A percentile compares a stretch with the other conserved stretches of the same genome.
Evolutionary conservation across 192 early-diverging fungal species (phyloP).

Genomic region (Entomortierella chlamydospora): DNA sequence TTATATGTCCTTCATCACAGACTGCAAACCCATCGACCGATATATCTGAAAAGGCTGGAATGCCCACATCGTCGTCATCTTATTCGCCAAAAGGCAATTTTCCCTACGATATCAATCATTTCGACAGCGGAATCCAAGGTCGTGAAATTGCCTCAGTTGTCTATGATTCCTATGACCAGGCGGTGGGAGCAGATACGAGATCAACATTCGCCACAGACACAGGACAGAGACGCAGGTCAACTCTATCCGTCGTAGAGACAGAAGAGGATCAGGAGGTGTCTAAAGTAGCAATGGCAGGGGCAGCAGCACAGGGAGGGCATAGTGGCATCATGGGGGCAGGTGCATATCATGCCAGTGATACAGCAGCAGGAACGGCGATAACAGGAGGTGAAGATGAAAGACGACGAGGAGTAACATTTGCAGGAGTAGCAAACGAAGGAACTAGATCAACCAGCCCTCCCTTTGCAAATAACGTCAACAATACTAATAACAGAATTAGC

Average conservation of each 20-base stretch:
- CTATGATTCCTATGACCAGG: constrained; percentile 5
- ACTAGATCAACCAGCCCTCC: constrained; percentile 1
- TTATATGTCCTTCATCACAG: background rate
- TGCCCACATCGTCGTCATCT: background rate
- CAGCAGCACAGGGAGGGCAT: constrained; percentile 16
- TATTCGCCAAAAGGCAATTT: background rate
- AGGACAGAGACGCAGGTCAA: constrained; percentile 13
- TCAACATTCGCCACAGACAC: constrained; percentile 31
- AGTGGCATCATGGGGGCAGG: constrained; percentile 40
- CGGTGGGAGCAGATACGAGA: constrained; percentile 26
- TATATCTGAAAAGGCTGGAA: background rate
- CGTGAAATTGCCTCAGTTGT: background rate
- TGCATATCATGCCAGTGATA: constrained; percentile 36
- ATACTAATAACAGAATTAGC: background rate
- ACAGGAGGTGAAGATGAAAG: constrained; percentile 20
- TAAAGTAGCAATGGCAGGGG: constrained; percentile 17
- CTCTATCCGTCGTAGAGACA: constrained; percentile 3
- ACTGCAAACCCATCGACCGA: background rate
- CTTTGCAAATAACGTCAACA: constrained; percentile 1
- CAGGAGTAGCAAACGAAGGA: constrained; percentile 7
- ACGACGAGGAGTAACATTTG: constrained; percentile 3
- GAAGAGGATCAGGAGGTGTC: constrained; percentile 39
- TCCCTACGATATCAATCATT: background rate
- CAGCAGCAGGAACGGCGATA: constrained; percentile 15
- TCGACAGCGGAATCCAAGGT: background rate